phyloP scores from a whole-genome alignment of 306 rosid species.

The Gastrolobium bilobum region DNA sequence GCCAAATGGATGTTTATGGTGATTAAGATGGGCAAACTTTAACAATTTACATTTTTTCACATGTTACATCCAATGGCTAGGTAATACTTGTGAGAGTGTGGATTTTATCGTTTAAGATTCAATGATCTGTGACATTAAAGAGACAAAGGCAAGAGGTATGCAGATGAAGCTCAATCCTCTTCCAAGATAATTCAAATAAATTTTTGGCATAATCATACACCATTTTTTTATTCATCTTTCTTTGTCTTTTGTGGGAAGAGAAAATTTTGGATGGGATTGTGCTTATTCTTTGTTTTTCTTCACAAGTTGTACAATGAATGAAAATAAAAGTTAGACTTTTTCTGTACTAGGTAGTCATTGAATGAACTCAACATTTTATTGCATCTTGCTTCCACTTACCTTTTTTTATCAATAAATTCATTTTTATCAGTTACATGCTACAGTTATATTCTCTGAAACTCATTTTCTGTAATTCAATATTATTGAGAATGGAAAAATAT shows the following conservation, averaged over 20 bases:
- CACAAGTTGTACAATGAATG: conserved; percentile 41
- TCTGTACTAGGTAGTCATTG: conserved; percentile 29
- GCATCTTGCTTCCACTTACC: conserved; percentile 30
- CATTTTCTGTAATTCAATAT: background rate
- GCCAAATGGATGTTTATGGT: conserved; percentile 51
- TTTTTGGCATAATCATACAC: conserved; percentile 49
- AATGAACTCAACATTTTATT: conserved; percentile 22
- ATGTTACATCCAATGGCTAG: conserved; percentile 43
- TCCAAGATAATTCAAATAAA: conserved; percentile 50
- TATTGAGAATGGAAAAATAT: conserved; percentile 1
- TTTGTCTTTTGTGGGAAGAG: conserved; percentile 37
- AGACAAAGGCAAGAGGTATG: conserved; percentile 54
- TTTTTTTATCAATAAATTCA: conserved; percentile 1
- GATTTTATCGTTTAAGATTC: conserved; percentile 45
- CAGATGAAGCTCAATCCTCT: conserved; percentile 51
- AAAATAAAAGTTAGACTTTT: conserved; percentile 40
- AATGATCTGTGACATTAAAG: conserved; percentile 34
- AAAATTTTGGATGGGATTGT: conserved; percentile 14
- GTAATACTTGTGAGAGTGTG: conserved; percentile 46
- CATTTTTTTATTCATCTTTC: conserved; percentile 61
- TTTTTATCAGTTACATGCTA: conserved; percentile 18
- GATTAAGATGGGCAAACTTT: conserved; percentile 48
- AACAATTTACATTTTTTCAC: conserved; percentile 42
- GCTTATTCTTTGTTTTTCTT: conserved; percentile 47
- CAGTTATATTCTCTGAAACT: conserved; percentile 14